Evolutionary conservation across 225 moss, liverwort and hornwort genomes (phyloP).

Genomic region (Bryoerythrophyllum caledonicum): DNA sequence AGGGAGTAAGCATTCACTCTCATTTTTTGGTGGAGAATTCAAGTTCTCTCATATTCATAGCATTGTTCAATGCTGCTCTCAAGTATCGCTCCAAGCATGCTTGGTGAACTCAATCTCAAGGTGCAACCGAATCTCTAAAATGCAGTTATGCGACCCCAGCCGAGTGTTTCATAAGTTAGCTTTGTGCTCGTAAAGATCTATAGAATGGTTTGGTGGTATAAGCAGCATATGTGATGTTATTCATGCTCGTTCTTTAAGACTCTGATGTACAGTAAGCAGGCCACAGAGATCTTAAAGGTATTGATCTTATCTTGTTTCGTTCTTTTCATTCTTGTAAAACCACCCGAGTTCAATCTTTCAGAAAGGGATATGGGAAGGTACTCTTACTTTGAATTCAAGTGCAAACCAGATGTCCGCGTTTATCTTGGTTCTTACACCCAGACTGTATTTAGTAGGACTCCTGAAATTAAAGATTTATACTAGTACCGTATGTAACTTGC

Average conservation of each 20-base stretch:
- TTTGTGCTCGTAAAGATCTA: conserved; percentile 10
- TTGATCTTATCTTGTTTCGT: conserved; percentile 1
- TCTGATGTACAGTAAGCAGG: conserved; percentile 15
- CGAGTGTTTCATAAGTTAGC: background rate
- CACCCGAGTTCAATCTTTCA: background rate
- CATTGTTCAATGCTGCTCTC: conserved; percentile 27
- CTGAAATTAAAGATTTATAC: background rate
- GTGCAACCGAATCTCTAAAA: background rate
- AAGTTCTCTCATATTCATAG: conserved; percentile 19
- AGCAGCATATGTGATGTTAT: conserved; percentile 5
- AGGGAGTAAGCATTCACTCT: conserved; percentile 17
- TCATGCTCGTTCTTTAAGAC: background rate
- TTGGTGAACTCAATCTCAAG: conserved; percentile 25
- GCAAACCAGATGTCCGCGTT: conserved; percentile 4
- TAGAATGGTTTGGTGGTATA: background rate
- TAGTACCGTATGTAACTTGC: background rate
- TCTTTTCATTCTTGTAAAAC: background rate
- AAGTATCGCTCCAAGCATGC: conserved; percentile 13
- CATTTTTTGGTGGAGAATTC: conserved; percentile 25
- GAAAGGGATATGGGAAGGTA: background rate
- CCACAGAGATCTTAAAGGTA: conserved; percentile 17
- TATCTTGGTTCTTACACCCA: background rate
- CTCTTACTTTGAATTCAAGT: background rate
- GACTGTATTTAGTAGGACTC: background rate
- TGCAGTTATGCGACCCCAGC: conserved; percentile 2